phyloP scores from a whole-genome alignment of 2,329 filamentous ascomycete species.

The Colletotrichum sp. region DNA sequence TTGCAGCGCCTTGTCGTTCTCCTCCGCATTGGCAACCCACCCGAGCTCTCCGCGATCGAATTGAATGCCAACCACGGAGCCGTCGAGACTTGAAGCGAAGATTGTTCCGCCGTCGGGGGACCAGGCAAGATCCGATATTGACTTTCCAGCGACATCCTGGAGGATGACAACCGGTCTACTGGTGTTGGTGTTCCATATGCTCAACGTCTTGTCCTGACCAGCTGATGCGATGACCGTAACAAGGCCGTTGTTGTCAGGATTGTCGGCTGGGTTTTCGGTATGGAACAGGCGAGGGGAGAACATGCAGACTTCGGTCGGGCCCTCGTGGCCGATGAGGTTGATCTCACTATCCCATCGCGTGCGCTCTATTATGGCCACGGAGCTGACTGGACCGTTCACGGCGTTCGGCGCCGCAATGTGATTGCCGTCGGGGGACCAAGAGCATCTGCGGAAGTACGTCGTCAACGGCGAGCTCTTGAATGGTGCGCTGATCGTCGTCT shows the following conservation, averaged over 20 bases:
- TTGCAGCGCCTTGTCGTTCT: conserved; percentile 90
- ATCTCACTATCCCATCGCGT: conserved; percentile 95
- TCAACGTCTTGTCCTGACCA: conserved; percentile 94
- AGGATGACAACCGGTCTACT: conserved; percentile 89
- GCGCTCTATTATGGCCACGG: conserved; percentile 93
- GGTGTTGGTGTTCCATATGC: conserved; percentile 97
- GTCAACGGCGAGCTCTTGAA: conserved; percentile 93
- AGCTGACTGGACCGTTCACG: conserved; percentile 95
- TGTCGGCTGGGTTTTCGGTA: conserved; percentile 67
- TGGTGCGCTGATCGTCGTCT: conserved; percentile 86
- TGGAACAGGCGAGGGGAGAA: conserved; percentile 93
- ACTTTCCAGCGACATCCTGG: conserved; percentile 87
- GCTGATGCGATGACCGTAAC: conserved; percentile 97
- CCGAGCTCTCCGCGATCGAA: conserved; percentile 91
- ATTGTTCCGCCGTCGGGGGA: conserved; percentile 87
- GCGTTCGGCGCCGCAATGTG: conserved; percentile 97
- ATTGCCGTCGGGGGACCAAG: conserved; percentile 96
- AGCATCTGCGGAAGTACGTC: conserved; percentile 95
- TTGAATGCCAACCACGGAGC: conserved; percentile 79
- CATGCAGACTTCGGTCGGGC: conserved; percentile 94
- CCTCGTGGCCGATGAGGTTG: conserved; percentile 96
- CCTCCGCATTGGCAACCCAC: conserved; percentile 82
- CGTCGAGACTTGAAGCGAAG: conserved; percentile 87
- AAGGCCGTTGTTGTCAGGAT: conserved; percentile 53
- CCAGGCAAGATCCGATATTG: conserved; percentile 94